phyloP scores from a whole-genome alignment of 2,329 filamentous ascomycete species.

The Neopestalotiopsis sp. region DNA sequence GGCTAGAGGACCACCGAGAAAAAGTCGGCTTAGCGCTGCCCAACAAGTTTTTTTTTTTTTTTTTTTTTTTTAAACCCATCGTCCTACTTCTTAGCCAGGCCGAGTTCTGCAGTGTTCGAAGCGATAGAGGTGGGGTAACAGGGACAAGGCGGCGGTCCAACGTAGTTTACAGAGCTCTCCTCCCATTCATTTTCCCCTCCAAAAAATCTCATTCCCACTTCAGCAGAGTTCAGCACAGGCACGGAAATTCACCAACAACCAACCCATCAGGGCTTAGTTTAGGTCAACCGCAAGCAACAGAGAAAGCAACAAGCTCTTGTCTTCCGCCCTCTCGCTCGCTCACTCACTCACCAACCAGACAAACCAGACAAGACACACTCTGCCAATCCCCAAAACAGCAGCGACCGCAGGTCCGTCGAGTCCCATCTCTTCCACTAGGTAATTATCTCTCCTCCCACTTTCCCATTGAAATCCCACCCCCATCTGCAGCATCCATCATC shows the following conservation, averaged over 20 bases:
- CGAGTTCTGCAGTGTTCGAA: neutral
- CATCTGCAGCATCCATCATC: too few relatives aligned
- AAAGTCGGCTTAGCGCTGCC: conserved; percentile 6
- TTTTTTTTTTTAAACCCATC: neutral
- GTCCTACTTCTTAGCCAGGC: neutral
- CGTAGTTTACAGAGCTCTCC: neutral
- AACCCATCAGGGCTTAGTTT: conserved; percentile 19
- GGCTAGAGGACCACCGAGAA: neutral
- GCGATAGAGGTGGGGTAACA: conserved; percentile 12
- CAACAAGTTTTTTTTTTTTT: conserved; percentile 16
- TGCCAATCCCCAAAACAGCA: too few relatives aligned
- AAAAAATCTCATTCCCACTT: conserved; percentile 9
- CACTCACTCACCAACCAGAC: neutral
- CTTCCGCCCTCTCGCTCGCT: conserved; percentile 9
- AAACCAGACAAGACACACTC: too few relatives aligned
- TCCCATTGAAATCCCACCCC: too few relatives aligned
- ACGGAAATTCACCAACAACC: conserved; percentile 14
- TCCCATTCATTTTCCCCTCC: conserved; percentile 14
- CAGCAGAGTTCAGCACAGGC: conserved; percentile 6
- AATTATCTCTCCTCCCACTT: too few relatives aligned
- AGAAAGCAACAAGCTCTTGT: conserved; percentile 5
- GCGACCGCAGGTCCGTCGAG: too few relatives aligned
- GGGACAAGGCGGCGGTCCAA: neutral
- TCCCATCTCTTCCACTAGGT: neutral
- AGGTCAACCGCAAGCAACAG: conserved; percentile 1